Conservation (phyloP, 2,329 filamentous ascomycete genomes). For the Penicillium sp. region DNA sequence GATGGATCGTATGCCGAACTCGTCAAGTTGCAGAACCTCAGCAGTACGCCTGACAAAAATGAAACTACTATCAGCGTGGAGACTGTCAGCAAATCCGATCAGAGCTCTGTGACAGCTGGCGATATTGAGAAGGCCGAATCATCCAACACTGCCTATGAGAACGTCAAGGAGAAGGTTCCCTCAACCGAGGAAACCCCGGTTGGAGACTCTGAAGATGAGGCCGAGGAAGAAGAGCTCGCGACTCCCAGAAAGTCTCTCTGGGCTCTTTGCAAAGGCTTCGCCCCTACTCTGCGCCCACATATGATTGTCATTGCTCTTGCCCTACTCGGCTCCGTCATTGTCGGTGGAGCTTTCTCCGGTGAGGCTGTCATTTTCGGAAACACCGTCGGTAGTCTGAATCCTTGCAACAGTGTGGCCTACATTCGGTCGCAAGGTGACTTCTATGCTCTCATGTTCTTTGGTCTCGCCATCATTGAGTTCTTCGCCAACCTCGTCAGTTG, state of each 20-base stretch:
- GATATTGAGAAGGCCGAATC: conserved; percentile 20
- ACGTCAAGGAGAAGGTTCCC: conserved; percentile 13
- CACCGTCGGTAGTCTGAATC: conserved; percentile 57
- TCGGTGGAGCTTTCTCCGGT: conserved; percentile 59
- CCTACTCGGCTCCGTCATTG: conserved; percentile 52
- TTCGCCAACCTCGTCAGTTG: conserved; percentile 62
- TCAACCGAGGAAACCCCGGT: conserved; percentile 18
- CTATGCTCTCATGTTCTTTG: conserved; percentile 60
- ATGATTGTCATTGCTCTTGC: conserved; percentile 48
- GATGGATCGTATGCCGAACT: conserved; percentile 26
- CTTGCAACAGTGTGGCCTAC: conserved; percentile 50
- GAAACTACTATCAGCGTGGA: conserved; percentile 51
- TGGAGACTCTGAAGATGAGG: conserved; percentile 14
- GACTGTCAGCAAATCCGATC: conserved; percentile 28
- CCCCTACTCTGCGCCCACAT: conserved; percentile 38
- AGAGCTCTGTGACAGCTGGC: conserved; percentile 25
- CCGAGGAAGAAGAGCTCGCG: conserved; percentile 24
- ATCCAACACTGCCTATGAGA: conserved; percentile 5
- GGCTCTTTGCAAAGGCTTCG: conserved; percentile 29
- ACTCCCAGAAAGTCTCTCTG: conserved; percentile 29
- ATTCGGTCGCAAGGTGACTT: conserved; percentile 54
- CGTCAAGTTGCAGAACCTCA: conserved; percentile 49
- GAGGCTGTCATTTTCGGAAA: conserved; percentile 62
- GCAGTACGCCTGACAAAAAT: conserved; percentile 47
- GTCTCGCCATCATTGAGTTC: conserved; percentile 60